Base-by-base conservation (phyloP, 2,329 filamentous ascomycete species). In the Trichoderma koningiopsis region DNA sequence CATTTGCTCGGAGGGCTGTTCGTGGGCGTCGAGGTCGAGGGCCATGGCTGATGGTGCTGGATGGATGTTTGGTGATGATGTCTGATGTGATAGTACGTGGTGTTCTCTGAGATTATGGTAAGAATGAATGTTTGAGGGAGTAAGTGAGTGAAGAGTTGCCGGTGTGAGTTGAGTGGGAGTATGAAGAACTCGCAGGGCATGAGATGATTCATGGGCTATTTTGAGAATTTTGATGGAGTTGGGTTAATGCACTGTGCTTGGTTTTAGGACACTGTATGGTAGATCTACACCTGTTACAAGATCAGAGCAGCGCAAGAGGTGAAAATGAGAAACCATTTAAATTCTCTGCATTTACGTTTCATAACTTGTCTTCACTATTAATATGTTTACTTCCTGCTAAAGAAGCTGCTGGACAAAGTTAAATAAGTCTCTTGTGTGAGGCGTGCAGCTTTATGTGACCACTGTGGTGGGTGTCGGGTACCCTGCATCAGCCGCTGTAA, bases 1-100 rank as follows among this genome's bases (percentile, higher is more conserved):
- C 73, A 97, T 83, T 61, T 83, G 79, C 14, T 89, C 87, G 3
- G 94, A 92, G 1, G 94, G 92, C 74, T 90, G 89, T 78, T 93
- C 89, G 77, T 95, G 88, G 33, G 94, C 90, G 79, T 97, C 91
- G 3, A 94, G 82, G 24, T 84, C 82, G 8, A 72, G 70, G 56
- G 77, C 75, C 47, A 49, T 49, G 47, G n/a, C 71, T 73, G 71
- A 27, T 27, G 60, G 8, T 22, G 13, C n/a, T n/a, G n/a, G n/a
- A n/a, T n/a, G n/a, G n/a, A n/a, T n/a, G n/a, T n/a, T n/a, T n/a
- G n/a, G n/a, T n/a, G n/a, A n/a, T n/a, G n/a, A n/a, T n/a, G n/a
- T n/a, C n/a, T n/a, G n/a, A 2, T 49, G 31, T 22, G 35, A 29
- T 24, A 6, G 0, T n/a, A 4, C 5, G 14, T 19, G 29, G n/a